Evolutionary conservation across 2,329 filamentous ascomycete genomes (phyloP).

Genomic region (Aureobasidium sp.): DNA sequence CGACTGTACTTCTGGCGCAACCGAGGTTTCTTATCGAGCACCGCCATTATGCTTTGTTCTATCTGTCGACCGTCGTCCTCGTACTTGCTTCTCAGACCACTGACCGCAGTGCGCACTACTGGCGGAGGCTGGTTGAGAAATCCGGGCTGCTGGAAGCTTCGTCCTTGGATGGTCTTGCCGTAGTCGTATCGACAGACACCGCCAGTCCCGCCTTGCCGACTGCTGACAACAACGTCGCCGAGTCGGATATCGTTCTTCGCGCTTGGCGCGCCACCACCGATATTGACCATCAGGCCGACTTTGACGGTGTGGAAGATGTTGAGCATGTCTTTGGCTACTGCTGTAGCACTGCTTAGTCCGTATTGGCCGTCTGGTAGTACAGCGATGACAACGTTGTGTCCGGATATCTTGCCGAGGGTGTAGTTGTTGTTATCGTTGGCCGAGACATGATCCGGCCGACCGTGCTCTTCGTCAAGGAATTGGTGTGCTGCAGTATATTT

Average conservation of each 20-base stretch:
- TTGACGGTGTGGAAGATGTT: conserved; percentile 20
- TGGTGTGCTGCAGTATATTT: neutral
- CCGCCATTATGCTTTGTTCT: too few relatives aligned
- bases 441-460: neutral
- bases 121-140: neutral
- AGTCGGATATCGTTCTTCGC: conserved; percentile 29
- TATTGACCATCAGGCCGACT: conserved; percentile 29
- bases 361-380: conserved; percentile 28
- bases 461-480: conserved; percentile 5
- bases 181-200: conserved; percentile 33
- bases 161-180: conserved; percentile 24
- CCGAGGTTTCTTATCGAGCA: too few relatives aligned
- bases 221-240: conserved; percentile 33
- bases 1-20: too few relatives aligned
- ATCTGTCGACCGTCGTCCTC: neutral
- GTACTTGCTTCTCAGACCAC: neutral
- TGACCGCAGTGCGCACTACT: neutral
- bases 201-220: conserved; percentile 21
- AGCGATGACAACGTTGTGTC: conserved; percentile 39
- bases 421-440: conserved; percentile 31
- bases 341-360: conserved; percentile 27
- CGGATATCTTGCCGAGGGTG: conserved; percentile 33
- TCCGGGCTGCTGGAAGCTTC: neutral
- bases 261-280: conserved; percentile 29
- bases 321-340: conserved; percentile 27